Base-by-base conservation (phyloP, 331 rosid species). In the Ulmus americana region DNA sequence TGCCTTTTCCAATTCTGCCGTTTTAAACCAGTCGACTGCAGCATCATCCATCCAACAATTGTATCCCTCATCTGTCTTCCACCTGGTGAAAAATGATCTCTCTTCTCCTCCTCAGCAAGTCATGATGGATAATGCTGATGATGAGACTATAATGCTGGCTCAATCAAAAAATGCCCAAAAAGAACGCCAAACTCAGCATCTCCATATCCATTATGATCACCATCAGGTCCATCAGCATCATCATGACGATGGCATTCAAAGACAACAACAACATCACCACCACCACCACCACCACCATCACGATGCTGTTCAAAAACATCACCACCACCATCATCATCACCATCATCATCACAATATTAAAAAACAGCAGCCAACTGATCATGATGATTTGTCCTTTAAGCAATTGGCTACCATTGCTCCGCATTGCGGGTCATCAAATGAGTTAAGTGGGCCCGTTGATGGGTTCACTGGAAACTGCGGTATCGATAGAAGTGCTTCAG, bases 401-500 rank as follows among this genome's bases (percentile, higher is more conserved):
- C 85, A 87, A 78, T 72, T 74, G 73, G 82, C 85, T 60, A 72
- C 75, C 63, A 71, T 82, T 76, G 76, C 84, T 59, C 84, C 84
- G 6, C 86, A 77, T 40, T 83, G 85, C 54, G 84, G 94, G 68
- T 90, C 83, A 61, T 79, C 88, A 61, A 85, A 81, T 75, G 80
- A 63, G 60, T 71, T 70, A 13, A 80, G 80, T 69, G 86, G 81
- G 49, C 81, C 69, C 46, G 69, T 76, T 69, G 85, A 84, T 56
- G 84, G 89, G 61, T 82, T 77, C 65, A 74, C 70, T 46, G 94
- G 76, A 67, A 82, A 79, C 70, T 82, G 69, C 70, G 77, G 91
- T 66, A 70, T 82, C 80, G 79, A 80, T 50, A 75, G 86, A 70
- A 91, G 96, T 50, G 85, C 70, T 61, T 85, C 95, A 1, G 88